A percentile compares a stretch with the other conserved stretches of the same genome.
These are phyloP conservation scores for Penicillium odoratum DNA, from an alignment of 495 filamentous ascomycete genomes.

Conservation along the genomic window DNA sequence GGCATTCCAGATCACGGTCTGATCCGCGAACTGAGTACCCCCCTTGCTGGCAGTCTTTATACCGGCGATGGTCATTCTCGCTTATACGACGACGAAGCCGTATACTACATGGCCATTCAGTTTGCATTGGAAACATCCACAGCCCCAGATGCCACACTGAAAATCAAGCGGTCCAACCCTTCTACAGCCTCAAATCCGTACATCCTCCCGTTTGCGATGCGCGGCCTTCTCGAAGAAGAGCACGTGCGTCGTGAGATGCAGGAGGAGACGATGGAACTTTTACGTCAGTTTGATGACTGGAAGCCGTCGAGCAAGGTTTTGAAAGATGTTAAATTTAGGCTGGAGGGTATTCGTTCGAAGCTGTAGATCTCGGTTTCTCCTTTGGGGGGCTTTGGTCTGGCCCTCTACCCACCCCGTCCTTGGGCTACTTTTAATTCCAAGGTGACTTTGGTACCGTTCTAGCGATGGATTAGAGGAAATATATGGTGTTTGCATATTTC, in stretches of 20 bases:
- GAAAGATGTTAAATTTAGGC: slow-evolving; percentile 92
- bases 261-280: slow-evolving; percentile 73
- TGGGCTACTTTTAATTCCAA: background rate
- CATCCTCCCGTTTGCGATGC: slow-evolving; percentile 90
- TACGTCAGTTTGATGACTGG: slow-evolving; percentile 92
- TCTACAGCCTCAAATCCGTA: slow-evolving; percentile 71
- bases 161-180: slow-evolving; percentile 50
- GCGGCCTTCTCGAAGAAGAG: slow-evolving; percentile 89
- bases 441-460: background rate
- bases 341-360: slow-evolving; percentile 89
- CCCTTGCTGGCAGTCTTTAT: slow-evolving; percentile 89
- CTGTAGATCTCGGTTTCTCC: slow-evolving; percentile 43
- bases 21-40: slow-evolving; percentile 83
- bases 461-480: background rate
- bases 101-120: slow-evolving; percentile 83
- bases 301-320: slow-evolving; percentile 83
- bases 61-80: slow-evolving; percentile 90
- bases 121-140: slow-evolving; percentile 83
- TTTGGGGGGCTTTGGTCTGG: background rate
- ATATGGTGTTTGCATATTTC: background rate
- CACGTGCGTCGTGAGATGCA: slow-evolving; percentile 78
- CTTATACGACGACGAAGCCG: slow-evolving; percentile 85
- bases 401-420: background rate
- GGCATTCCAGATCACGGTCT: slow-evolving; percentile 91
- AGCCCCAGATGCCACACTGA: slow-evolving; percentile 52